phyloP scores from a whole-genome alignment of 2,329 filamentous ascomycete species.

The Trichoderma asperellum region DNA sequence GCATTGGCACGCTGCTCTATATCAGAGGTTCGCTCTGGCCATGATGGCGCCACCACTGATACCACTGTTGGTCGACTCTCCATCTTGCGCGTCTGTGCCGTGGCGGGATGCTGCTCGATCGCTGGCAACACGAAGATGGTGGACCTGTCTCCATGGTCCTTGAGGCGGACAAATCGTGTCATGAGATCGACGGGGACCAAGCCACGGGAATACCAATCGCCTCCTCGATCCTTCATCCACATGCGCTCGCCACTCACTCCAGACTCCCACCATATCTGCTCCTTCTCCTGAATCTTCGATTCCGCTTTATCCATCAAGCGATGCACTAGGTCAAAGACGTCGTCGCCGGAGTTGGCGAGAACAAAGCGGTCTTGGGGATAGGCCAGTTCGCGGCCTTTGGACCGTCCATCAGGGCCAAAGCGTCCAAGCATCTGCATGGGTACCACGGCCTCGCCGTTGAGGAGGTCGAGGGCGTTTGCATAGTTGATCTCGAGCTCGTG shows the following conservation, averaged over 20 bases:
- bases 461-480: constrained; percentile 54
- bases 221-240: constrained; percentile 38
- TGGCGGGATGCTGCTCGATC: constrained; percentile 51
- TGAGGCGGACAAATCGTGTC: constrained; percentile 58
- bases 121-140: constrained; percentile 60
- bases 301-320: constrained; percentile 52
- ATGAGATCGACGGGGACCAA: constrained; percentile 54
- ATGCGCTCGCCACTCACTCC: constrained; percentile 50
- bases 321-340: constrained; percentile 53
- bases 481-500: constrained; percentile 61
- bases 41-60: constrained; percentile 38
- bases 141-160: constrained; percentile 45
- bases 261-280: constrained; percentile 41
- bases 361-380: constrained; percentile 61
- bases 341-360: constrained; percentile 58
- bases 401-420: constrained; percentile 56
- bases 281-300: constrained; percentile 43
- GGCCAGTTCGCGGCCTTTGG: constrained; percentile 55
- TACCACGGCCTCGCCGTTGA: constrained; percentile 54
- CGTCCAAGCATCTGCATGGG: constrained; percentile 57
- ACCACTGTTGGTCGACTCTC: constrained; percentile 50
- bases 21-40: constrained; percentile 42
- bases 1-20: constrained; percentile 36
- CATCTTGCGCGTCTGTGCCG: constrained; percentile 49
- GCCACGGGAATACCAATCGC: constrained; percentile 45